A percentile compares a stretch with the other conserved stretches of the same genome.
phyloP scores from a whole-genome alignment of 768 basidiomycete species.

The Cystofilobasidium bisporidii region DNA sequence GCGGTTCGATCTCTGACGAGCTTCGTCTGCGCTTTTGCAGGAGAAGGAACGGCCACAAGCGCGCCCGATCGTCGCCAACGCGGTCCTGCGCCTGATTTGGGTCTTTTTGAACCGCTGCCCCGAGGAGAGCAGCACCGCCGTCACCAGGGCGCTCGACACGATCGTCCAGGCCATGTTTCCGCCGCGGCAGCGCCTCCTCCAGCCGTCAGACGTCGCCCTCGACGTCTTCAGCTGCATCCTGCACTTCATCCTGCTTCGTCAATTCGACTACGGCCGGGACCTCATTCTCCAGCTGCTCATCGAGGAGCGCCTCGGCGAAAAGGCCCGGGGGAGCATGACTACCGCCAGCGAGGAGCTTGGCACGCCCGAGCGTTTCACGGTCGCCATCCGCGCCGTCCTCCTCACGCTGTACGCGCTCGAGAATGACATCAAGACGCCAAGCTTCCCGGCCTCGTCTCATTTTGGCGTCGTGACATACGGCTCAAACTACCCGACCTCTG shows the following conservation, averaged over 20 bases:
- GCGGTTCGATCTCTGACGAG: too few relatives aligned
- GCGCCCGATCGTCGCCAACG: conserved; percentile 59
- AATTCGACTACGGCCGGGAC: conserved; percentile 76
- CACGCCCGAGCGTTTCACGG: conserved; percentile 57
- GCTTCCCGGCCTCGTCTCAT: conserved; percentile 69
- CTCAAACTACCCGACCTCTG: conserved; percentile 43
- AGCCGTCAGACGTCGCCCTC: conserved; percentile 62
- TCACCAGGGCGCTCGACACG: conserved; percentile 65
- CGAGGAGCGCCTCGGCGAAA: conserved; percentile 20
- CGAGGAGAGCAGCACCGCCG: conserved; percentile 62
- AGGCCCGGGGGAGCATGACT: not conserved
- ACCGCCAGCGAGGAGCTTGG: not conserved
- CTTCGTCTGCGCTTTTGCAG: not conserved
- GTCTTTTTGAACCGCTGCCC: conserved; percentile 90
- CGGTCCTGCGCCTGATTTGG: conserved; percentile 75
- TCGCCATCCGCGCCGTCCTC: conserved; percentile 67
- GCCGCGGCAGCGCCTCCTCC: conserved; percentile 51
- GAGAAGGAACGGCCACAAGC: conserved; percentile 65
- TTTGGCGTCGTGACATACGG: conserved; percentile 56
- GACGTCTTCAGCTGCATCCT: conserved; percentile 67
- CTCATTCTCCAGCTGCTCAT: conserved; percentile 63
- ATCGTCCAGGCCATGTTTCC: conserved; percentile 73
- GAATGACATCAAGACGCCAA: conserved; percentile 56
- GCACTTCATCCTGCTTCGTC: conserved; percentile 72
- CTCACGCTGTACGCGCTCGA: conserved; percentile 63